Percentiles rank a stretch among this genome's conserved stretches.
Conservation (phyloP, 345 rosid genomes). For the Ailanthus altissimus region DNA sequence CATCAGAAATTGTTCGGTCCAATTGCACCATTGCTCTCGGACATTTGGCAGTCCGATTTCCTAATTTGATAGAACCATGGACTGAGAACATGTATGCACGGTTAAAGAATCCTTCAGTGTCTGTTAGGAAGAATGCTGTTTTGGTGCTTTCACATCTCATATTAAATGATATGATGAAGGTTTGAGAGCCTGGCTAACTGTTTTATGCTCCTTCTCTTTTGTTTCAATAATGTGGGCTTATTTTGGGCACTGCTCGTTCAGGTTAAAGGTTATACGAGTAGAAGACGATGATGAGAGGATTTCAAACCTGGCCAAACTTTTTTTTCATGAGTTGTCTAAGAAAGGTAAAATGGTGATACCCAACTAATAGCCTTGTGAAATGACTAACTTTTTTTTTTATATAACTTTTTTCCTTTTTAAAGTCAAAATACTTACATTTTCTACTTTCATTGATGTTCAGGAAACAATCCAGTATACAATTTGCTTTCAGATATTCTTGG, state of each 20-base stretch:
- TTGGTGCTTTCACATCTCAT: conserved; percentile 98
- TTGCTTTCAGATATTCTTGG: conserved; percentile 96
- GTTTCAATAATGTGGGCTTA: conserved; percentile 26
- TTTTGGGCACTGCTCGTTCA: conserved; percentile 38
- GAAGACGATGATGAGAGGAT: conserved; percentile 91
- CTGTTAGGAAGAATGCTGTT: conserved; percentile 96
- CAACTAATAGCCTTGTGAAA: neutral
- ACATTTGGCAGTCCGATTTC: conserved; percentile 96
- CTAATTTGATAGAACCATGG: conserved; percentile 96
- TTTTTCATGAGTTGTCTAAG: conserved; percentile 90
- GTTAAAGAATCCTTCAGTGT: conserved; percentile 67
- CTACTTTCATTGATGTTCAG: conserved; percentile 43
- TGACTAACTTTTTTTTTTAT: conserved; percentile 11
- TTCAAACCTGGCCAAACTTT: conserved; percentile 86
- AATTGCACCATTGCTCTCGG: conserved; percentile 96
- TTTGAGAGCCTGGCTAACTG: conserved; percentile 26
- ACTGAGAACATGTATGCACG: conserved; percentile 93
- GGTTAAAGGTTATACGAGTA: conserved; percentile 87
- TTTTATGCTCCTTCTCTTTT: conserved; percentile 22
- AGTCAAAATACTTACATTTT: conserved; percentile 23
- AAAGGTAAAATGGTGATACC: conserved; percentile 56
- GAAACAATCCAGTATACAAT: conserved; percentile 94
- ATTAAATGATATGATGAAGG: conserved; percentile 99
- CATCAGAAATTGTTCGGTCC: conserved; percentile 90
- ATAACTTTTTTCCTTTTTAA: conserved; percentile 6